Percentiles rank a stretch among this genome's conserved stretches.
Evolutionary conservation across 169 alveolate genomes (phyloP).

Genomic region (Plasmodium knowlesi): DNA sequence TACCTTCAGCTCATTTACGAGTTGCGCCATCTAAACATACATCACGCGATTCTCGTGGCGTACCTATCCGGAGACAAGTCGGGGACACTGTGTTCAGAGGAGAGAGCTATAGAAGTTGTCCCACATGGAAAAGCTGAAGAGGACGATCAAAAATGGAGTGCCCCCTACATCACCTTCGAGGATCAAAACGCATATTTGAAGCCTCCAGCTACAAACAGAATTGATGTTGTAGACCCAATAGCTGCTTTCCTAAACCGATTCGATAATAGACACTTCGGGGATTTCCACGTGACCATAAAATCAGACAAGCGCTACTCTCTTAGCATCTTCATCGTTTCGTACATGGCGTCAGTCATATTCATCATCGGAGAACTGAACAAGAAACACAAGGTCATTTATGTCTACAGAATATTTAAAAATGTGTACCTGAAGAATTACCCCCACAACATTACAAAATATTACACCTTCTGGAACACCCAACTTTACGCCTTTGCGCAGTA

Average conservation of each 20-base stretch:
- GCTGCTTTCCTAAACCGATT: conserved; percentile 35
- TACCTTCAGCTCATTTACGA: conserved; percentile 65
- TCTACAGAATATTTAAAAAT: conserved; percentile 63
- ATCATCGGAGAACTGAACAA: conserved; percentile 46
- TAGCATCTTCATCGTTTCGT: conserved; percentile 32
- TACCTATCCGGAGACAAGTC: conserved; percentile 42
- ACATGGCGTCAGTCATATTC: conserved; percentile 43
- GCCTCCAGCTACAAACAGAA: not conserved
- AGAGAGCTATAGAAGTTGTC: not conserved
- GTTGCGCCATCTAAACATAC: conserved; percentile 25
- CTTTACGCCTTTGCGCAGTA: conserved; percentile 63
- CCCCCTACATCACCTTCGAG: conserved; percentile 1
- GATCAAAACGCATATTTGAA: conserved; percentile 29
- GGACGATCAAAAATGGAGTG: not conserved
- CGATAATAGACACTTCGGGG: conserved; percentile 58
- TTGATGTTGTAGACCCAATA: not conserved
- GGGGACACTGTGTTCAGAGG: conserved; percentile 54
- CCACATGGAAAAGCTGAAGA: not conserved
- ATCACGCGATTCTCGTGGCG: conserved; percentile 60
- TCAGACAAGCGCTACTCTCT: not conserved
- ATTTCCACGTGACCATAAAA: conserved; percentile 29
- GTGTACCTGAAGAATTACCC: conserved; percentile 43
- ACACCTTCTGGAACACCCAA: conserved; percentile 60
- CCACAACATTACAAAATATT: conserved; percentile 61
- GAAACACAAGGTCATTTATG: conserved; percentile 27